phyloP scores from a whole-genome alignment of 805 yeast species.

The Candida hungchunana region DNA sequence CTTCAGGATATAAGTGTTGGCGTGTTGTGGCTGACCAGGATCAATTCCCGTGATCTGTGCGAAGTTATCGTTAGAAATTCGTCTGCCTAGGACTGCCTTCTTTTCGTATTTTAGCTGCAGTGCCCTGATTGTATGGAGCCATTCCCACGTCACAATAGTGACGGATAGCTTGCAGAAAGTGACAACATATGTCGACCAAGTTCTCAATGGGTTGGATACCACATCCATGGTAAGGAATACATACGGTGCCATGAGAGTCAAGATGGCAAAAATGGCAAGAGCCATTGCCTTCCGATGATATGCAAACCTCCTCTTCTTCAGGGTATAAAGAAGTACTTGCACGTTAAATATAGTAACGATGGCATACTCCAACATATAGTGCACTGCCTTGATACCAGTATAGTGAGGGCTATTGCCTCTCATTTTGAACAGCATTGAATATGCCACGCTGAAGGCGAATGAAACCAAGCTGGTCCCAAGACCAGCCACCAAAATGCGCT shows the following conservation, averaged over 20 bases:
- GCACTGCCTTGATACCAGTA: constrained; percentile 25
- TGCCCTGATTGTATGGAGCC: constrained; percentile 52
- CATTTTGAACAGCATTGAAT: constrained; percentile 5
- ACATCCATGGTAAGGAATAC: constrained; percentile 34
- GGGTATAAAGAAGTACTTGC: constrained; percentile 34
- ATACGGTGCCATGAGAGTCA: constrained; percentile 35
- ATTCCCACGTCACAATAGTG: constrained; percentile 59
- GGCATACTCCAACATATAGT: constrained; percentile 29
- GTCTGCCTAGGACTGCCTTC: constrained; percentile 59
- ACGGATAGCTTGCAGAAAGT: constrained; percentile 47
- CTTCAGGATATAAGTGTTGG: constrained; percentile 18
- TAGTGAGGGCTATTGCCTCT: not conserved
- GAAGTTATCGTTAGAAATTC: constrained; percentile 44
- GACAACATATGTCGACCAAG: constrained; percentile 45
- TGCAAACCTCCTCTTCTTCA: constrained; percentile 38
- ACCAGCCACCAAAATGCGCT: constrained; percentile 30
- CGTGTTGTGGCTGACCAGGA: constrained; percentile 4
- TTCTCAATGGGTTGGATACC: constrained; percentile 36
- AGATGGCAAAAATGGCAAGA: constrained; percentile 41
- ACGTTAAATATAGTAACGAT: constrained; percentile 30
- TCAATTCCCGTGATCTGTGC: constrained; percentile 11
- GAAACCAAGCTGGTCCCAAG: constrained; percentile 28
- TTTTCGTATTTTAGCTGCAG: constrained; percentile 48
- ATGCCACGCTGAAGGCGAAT: constrained; percentile 24
- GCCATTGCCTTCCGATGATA: constrained; percentile 45